Evolutionary conservation across 495 filamentous ascomycete genomes (phyloP).

Genomic region (Lasiosphaeris hirsuta): DNA sequence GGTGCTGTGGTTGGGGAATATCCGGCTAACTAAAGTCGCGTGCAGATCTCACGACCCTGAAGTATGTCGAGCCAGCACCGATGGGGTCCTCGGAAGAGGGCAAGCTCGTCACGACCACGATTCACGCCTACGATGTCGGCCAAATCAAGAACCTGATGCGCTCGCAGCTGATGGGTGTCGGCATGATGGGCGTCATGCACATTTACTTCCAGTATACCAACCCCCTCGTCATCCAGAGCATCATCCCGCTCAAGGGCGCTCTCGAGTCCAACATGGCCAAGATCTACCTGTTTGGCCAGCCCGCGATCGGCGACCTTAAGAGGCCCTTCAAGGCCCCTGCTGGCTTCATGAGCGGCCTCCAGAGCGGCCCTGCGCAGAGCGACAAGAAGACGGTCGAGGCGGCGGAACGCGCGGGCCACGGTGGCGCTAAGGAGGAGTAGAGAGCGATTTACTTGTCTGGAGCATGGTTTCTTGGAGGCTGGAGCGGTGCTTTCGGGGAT

Average conservation of each 20-base stretch:
- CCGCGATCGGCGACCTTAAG: conserved; percentile 89
- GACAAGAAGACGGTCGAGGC: conserved; percentile 94
- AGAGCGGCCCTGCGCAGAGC: conserved; percentile 72
- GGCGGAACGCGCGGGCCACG: conserved; percentile 80
- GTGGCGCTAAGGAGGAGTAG: conserved; percentile 91
- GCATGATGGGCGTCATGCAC: conserved; percentile 99
- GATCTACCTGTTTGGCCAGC: conserved; percentile 87
- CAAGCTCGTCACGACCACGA: conserved; percentile 92
- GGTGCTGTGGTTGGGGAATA: no score
- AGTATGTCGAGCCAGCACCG: conserved; percentile 92
- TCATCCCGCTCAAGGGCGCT: conserved; percentile 94
- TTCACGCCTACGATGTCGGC: conserved; percentile 83
- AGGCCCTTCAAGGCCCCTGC: conserved; percentile 86
- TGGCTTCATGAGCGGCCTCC: conserved; percentile 72
- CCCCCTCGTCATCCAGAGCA: conserved; percentile 95
- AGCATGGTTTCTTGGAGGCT: conserved; percentile 5
- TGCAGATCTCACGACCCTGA: conserved; percentile 91
- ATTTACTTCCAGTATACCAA: conserved; percentile 99
- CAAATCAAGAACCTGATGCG: conserved; percentile 82
- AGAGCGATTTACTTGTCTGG: background rate
- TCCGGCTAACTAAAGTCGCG: background rate
- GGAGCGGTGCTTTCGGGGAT: background rate
- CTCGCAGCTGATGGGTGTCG: conserved; percentile 88
- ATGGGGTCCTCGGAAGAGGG: conserved; percentile 90
- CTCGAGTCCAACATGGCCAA: conserved; percentile 93